Base-by-base conservation (phyloP, 202 grass and related monocot species). In the Cymbopogon flexuosus region DNA sequence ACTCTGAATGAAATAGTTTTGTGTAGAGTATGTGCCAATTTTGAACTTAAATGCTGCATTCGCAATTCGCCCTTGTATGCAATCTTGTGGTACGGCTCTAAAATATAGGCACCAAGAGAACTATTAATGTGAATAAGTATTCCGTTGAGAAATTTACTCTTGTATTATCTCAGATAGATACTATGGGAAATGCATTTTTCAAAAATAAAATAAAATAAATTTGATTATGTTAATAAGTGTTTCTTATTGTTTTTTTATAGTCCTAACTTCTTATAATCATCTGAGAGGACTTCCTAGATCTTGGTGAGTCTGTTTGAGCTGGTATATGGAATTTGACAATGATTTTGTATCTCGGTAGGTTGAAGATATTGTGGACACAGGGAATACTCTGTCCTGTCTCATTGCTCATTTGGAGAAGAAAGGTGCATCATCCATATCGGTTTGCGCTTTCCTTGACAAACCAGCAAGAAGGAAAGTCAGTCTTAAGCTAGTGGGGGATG, bases 351-450 rank as follows among this genome's bases (percentile, higher is more conserved):
- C 34, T 74, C 42, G 70, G 62, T 75, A 95, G 95, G 88, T 98
- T 29, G 95, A 95, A 82, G 92, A 98, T 85, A 98, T 98, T 62
- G 92, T 98, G 43, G 95, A 98, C 84, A 93, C 95, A 8, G 95
- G 95, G 69, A 91, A 90, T 84, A 98, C 95, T 29, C 49, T 98
- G 33, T 86, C 92, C 57, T 80, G 52, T 78, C 92, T 98, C 59
- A 91, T 95, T 71, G 70, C 90, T 70, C 87, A 98, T 73, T 83
- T 98, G 70, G 42, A 86, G 78, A 83, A 90, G 65, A 98, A 98
- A 89, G 90, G 95, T 22, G 92, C 88, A 27, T 79, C 70, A 5
- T 95, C 92, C 31, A 79, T 98, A 70, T 98, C 95, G 8, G 88
- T 98, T 29, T 98, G 95, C 65, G 81, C 92, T 34, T 93, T 94